Evolutionary conservation across 139 green algal species (phyloP).

Genomic region (Ettlia oleoabundans): DNA sequence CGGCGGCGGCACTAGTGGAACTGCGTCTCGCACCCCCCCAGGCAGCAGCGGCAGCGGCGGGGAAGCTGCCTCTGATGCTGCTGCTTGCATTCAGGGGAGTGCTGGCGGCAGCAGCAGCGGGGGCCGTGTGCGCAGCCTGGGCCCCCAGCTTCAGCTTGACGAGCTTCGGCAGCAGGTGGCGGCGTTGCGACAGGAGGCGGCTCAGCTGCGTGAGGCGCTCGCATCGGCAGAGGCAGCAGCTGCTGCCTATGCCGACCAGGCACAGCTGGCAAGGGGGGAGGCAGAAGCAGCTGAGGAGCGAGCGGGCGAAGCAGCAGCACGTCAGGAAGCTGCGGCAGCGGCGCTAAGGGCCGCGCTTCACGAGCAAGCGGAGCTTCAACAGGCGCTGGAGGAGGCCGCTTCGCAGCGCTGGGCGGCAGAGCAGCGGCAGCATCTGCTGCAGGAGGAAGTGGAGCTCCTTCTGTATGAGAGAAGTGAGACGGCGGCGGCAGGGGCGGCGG

Average conservation of each 20-base stretch:
- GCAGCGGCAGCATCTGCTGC: not conserved
- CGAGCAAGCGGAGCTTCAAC: not conserved
- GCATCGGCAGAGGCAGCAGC: not conserved
- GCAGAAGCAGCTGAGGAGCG: not conserved
- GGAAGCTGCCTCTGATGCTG: not conserved
- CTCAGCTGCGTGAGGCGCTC: not conserved
- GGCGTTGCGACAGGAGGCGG: not conserved
- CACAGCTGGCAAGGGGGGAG: not conserved
- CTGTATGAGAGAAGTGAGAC: slow-evolving; percentile 5
- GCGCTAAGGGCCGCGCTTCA: not conserved
- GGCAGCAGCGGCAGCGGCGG: not conserved
- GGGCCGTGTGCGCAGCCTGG: not conserved
- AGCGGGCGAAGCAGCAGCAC: not conserved
- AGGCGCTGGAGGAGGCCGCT: not conserved
- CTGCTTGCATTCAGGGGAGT: not conserved
- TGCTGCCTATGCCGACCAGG: not conserved
- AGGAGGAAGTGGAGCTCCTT: slow-evolving; percentile 25
- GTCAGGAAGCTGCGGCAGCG: not conserved
- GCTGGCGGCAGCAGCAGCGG: not conserved
- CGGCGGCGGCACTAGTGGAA: not conserved
- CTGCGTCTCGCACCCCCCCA: not conserved
- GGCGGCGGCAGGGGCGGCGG: not conserved
- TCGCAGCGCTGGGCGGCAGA: not conserved
- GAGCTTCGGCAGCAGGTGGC: not conserved
- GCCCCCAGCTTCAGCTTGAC: not conserved